Conservation (phyloP, 768 basidiomycete genomes). For the Tremella mesenterica region DNA sequence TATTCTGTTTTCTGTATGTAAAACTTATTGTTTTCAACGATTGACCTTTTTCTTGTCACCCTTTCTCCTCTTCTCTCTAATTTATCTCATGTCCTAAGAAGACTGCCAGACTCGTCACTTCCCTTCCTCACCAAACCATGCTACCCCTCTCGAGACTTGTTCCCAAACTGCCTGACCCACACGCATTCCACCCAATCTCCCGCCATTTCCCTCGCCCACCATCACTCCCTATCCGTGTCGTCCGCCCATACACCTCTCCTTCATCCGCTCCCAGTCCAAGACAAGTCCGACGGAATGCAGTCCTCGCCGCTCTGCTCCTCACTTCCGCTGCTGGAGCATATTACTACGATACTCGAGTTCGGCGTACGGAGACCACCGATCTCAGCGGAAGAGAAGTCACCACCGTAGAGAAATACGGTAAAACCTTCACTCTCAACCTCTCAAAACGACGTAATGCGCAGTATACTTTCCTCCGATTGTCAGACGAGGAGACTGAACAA, state of each 20-base stretch:
- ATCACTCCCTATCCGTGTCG: not conserved
- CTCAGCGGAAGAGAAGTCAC: not conserved
- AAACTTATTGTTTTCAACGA: too few species aligned
- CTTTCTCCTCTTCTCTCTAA: too few species aligned
- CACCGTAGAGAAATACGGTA: not conserved
- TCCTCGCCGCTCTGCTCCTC: conserved; percentile 14
- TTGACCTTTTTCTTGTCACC: too few species aligned
- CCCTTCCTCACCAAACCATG: too few species aligned
- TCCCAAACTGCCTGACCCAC: not conserved
- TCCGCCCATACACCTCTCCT: not conserved
- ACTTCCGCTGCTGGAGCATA: conserved; percentile 19
- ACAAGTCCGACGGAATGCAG: conserved; percentile 1
- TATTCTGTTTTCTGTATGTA: too few species aligned
- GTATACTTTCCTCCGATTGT: conserved; percentile 18
- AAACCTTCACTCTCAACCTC: conserved; percentile 16
- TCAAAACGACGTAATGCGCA: conserved; percentile 3
- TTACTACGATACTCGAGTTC: conserved; percentile 8
- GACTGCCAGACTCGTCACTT: too few species aligned
- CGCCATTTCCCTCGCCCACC: not conserved
- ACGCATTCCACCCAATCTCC: not conserved
- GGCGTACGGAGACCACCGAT: not conserved
- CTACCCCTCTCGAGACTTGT: not conserved
- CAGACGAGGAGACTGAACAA: conserved; percentile 16
- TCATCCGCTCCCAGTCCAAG: not conserved
- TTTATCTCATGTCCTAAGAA: too few species aligned